A percentile compares a stretch with the other conserved stretches of the same genome.
Conservation (phyloP, 306 rosid genomes). For the Glycine tomentella region DNA sequence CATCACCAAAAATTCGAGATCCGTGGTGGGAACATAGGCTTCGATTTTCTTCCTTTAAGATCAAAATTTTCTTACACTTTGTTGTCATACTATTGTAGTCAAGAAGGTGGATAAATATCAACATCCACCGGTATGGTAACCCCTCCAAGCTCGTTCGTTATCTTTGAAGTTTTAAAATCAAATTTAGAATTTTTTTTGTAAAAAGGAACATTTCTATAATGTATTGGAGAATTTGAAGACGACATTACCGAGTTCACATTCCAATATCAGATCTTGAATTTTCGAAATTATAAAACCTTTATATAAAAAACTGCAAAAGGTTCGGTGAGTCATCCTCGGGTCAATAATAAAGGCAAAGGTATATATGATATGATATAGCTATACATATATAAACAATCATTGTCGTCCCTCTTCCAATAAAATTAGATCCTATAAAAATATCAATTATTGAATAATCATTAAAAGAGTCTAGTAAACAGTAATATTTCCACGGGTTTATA, state of each 20-base stretch:
- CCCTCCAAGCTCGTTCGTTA: not conserved
- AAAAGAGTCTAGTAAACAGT: not conserved
- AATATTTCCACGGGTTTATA: not conserved
- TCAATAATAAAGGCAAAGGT: not conserved
- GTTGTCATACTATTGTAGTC: constrained; percentile 17
- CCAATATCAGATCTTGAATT: constrained; percentile 61
- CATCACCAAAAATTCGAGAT: constrained; percentile 36
- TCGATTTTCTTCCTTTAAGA: constrained; percentile 36
- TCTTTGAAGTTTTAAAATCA: not conserved
- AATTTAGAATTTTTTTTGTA: no score
- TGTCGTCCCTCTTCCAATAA: constrained; percentile 4
- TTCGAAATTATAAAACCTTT: constrained; percentile 36
- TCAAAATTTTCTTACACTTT: constrained; percentile 19
- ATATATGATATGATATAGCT: not conserved
- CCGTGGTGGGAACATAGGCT: constrained; percentile 42
- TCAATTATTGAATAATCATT: constrained; percentile 31
- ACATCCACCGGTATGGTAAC: not conserved
- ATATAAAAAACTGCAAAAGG: not conserved
- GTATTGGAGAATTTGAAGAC: constrained; percentile 25
- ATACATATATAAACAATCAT: not conserved
- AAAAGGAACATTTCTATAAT: not conserved
- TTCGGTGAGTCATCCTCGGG: constrained; percentile 7
- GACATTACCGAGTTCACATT: constrained; percentile 42
- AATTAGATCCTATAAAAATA: no score
- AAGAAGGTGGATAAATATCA: constrained; percentile 17